These are phyloP conservation scores for Bertia moriformis DNA, from an alignment of 2,329 filamentous ascomycete species.

Conservation along the genomic window DNA sequence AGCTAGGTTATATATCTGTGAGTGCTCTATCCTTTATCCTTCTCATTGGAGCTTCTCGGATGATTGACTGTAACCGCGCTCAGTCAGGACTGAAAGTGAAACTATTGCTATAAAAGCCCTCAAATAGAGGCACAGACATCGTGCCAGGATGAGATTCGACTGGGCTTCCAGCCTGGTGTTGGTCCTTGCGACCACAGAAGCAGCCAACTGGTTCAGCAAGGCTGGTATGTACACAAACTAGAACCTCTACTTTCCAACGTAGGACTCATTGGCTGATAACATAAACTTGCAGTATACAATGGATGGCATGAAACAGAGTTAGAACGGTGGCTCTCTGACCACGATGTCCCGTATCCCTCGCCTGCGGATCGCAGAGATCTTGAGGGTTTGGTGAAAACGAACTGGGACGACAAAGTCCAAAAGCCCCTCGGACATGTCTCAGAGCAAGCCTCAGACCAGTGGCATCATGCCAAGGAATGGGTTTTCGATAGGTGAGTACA, in stretches of 20 bases:
- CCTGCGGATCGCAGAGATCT: slow-evolving; percentile 60
- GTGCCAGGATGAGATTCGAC: not conserved
- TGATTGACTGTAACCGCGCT: too few relatives aligned
- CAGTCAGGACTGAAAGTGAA: too few relatives aligned
- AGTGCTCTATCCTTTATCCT: too few relatives aligned
- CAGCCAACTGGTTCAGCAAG: slow-evolving; percentile 52
- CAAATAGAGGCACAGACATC: too few relatives aligned
- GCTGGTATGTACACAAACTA: slow-evolving; percentile 49
- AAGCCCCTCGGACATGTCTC: slow-evolving; percentile 39
- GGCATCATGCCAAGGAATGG: slow-evolving; percentile 47
- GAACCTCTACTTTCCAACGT: not conserved
- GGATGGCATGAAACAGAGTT: slow-evolving; percentile 70
- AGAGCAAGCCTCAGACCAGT: slow-evolving; percentile 35
- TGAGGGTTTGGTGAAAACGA: slow-evolving; percentile 54
- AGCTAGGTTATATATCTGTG: too few relatives aligned
- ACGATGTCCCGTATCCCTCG: slow-evolving; percentile 53
- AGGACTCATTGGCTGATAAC: not conserved
- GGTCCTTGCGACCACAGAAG: slow-evolving; percentile 40
- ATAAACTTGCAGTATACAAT: slow-evolving; percentile 48
- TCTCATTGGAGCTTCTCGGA: too few relatives aligned
- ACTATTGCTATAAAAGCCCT: too few relatives aligned
- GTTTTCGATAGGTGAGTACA: slow-evolving; percentile 38
- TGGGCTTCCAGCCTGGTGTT: slow-evolving; percentile 27
- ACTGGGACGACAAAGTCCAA: slow-evolving; percentile 53
- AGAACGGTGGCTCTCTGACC: slow-evolving; percentile 61